Evolutionary conservation across 345 rosid genomes (phyloP).

Genomic region (Mercurialis annua): DNA sequence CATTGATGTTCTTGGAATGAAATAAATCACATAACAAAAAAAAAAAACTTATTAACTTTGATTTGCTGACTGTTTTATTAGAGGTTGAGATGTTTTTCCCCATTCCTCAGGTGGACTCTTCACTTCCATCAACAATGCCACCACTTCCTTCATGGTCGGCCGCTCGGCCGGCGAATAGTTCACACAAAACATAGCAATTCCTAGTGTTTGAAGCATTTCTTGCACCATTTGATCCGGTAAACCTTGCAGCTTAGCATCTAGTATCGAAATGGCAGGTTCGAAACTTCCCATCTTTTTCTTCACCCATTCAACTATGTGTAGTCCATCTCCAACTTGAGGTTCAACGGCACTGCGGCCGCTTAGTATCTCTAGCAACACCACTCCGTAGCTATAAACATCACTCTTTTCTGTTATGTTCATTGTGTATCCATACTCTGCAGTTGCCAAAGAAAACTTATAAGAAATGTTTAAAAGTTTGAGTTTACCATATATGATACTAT

Average conservation of each 20-base stretch:
- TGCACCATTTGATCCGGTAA: conserved; percentile 87
- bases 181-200: conserved; percentile 95
- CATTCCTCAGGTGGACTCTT: conserved; percentile 86
- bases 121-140: conserved; percentile 82
- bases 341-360: conserved; percentile 82
- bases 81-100: conserved; percentile 88
- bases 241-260: conserved; percentile 76
- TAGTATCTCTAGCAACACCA: conserved; percentile 81
- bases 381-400: conserved; percentile 90
- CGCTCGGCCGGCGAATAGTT: conserved; percentile 79
- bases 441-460: conserved; percentile 9
- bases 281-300: conserved; percentile 97
- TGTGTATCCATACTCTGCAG: conserved; percentile 91
- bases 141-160: conserved; percentile 96
- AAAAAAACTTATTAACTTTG: conserved; percentile 31
- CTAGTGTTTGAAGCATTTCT: conserved; percentile 91
- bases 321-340: conserved; percentile 62
- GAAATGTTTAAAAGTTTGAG: neutral
- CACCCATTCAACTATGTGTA: conserved; percentile 96
- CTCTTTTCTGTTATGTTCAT: conserved; percentile 96
- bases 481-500: too few relatives aligned
- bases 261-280: conserved; percentile 69
- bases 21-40: neutral
- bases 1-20: conserved; percentile 18
- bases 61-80: conserved; percentile 72